Evolutionary conservation across 306 rosid species (phyloP), one percentile per base, ranked within the genome.

Genomic region (Cucurbita pepo): DNA sequence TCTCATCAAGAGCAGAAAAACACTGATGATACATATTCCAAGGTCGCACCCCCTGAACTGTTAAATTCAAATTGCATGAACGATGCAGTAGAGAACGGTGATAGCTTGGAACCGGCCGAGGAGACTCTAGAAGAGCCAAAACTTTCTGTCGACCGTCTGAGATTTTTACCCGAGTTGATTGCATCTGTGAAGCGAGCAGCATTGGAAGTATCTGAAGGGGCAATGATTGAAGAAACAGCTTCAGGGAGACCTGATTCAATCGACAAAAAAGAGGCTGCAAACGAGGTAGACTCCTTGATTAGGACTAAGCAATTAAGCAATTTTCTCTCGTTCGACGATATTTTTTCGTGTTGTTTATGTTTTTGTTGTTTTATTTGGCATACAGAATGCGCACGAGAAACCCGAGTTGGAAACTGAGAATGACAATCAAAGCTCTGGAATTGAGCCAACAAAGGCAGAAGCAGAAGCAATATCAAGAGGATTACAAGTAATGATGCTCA

Each of bases 361-460:
- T 71, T 60, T 78, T 78, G 65, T 78, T 75, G 47, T 75, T 66
- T 34, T 85, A 19, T 78, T 76, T 75, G 65, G 58, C 69, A 25
- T 56, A 79, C 82, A 95, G 99, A 88, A 84, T 78, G 79, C 86
- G 75, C 87, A 78, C 53, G 96, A 82, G 66, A 92, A 86, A 47
- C 34, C 78, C 55, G 99, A 91, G 69, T 81, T 84, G 84, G 96
- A 89, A 54, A 65, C 85, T 53, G 93, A 91, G 72, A 84, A 67
- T 64, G 96, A 95, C 59, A 83, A 77, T 67, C 71, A 85, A 79
- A 82, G 79, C 77, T 79, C 88, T 71, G 81, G 82, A 83, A 91
- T 95, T 73, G 99, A 95, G 92, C 91, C 92, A 61, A 95, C 99
- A 44, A 82, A 82, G 79, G 99, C 99, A 1, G 99, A 95, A 90